These are phyloP conservation scores for Leccinum rimulosum DNA, from an alignment of 768 basidiomycete genomes.

Conservation along the genomic window DNA sequence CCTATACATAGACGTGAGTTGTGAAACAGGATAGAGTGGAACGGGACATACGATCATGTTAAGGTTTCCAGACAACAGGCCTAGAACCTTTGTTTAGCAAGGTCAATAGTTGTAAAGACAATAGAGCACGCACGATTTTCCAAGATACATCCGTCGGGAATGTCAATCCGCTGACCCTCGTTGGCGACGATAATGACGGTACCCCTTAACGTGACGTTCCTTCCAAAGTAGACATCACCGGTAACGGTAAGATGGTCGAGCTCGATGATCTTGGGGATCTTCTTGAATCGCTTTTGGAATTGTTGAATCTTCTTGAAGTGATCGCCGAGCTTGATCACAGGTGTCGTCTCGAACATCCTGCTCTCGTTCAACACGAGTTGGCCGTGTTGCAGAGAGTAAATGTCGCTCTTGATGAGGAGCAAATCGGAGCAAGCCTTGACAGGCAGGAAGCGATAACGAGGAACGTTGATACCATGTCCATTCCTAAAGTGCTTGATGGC, in stretches of 20 bases:
- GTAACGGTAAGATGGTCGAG: constrained; percentile 74
- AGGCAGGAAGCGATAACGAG: constrained; percentile 68
- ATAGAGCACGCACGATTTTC: constrained; percentile 53
- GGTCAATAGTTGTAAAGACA: neutral
- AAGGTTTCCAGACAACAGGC: constrained; percentile 71
- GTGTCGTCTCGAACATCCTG: constrained; percentile 59
- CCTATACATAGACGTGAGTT: constrained; percentile 20
- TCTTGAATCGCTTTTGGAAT: constrained; percentile 76
- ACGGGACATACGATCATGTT: constrained; percentile 58
- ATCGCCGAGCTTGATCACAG: constrained; percentile 76
- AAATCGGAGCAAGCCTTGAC: constrained; percentile 63
- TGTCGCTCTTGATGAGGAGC: constrained; percentile 64
- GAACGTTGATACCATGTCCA: constrained; percentile 72
- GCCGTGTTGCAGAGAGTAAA: constrained; percentile 70
- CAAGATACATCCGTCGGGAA: constrained; percentile 71
- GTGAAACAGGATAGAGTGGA: neutral
- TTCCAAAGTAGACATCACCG: constrained; percentile 66
- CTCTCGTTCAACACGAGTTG: constrained; percentile 59
- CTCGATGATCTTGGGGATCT: constrained; percentile 70
- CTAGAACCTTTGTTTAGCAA: constrained; percentile 29
- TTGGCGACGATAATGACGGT: constrained; percentile 77
- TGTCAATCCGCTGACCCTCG: constrained; percentile 71
- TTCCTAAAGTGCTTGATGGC: constrained; percentile 71
- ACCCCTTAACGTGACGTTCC: constrained; percentile 60
- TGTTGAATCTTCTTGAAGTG: constrained; percentile 73